phyloP scores from a whole-genome alignment of 768 basidiomycete species.

The Suillus brevipes region DNA sequence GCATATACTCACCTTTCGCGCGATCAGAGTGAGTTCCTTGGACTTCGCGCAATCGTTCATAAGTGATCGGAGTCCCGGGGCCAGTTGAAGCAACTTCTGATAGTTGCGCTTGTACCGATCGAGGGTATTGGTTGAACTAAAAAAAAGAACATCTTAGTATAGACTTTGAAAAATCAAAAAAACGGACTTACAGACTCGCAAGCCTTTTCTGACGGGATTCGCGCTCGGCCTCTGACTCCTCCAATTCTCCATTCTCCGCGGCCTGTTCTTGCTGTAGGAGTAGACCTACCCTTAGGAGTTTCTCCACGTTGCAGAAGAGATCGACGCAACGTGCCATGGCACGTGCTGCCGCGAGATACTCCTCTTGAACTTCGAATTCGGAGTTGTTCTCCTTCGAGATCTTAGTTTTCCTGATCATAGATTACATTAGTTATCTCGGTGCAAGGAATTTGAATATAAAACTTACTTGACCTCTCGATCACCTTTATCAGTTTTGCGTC shows the following conservation, averaged over 20 bases:
- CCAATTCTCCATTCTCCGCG: neutral
- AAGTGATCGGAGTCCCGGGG: neutral
- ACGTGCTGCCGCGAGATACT: neutral
- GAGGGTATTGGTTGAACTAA: neutral
- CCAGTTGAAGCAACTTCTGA: neutral
- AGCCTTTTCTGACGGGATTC: neutral
- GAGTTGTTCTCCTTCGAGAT: neutral
- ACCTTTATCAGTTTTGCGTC: neutral
- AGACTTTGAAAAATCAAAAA: neutral
- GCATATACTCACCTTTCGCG: neutral
- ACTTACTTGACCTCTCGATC: neutral
- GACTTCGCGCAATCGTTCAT: neutral
- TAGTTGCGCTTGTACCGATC: constrained; percentile 1
- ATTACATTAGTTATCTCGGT: neutral
- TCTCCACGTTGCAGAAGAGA: constrained; percentile 1
- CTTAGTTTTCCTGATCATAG: neutral
- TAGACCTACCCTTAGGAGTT: neutral
- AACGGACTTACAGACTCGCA: neutral
- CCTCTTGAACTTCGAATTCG: neutral
- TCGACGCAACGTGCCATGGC: neutral
- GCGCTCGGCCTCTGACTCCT: neutral
- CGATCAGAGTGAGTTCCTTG: neutral
- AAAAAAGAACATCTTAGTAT: neutral
- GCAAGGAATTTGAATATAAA: neutral
- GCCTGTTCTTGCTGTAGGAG: neutral